These are phyloP conservation scores for Cladosporium velox DNA, from an alignment of 2,329 filamentous ascomycete genomes.

Conservation along the genomic window DNA sequence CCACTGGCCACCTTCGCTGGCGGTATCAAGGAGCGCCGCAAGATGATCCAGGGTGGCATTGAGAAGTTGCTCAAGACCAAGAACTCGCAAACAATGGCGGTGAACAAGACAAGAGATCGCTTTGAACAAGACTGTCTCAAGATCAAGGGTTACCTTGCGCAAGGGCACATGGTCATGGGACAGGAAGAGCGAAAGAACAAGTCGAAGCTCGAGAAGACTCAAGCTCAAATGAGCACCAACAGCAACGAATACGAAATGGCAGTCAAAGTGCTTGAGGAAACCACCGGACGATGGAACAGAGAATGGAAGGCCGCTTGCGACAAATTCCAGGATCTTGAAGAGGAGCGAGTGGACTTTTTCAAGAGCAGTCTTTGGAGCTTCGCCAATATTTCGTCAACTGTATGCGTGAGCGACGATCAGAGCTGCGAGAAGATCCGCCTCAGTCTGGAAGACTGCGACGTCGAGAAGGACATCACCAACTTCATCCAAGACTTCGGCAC, in stretches of 20 bases:
- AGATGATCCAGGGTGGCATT: constrained; percentile 91
- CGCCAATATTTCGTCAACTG: constrained; percentile 94
- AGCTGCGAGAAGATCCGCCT: constrained; percentile 96
- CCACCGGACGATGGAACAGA: constrained; percentile 91
- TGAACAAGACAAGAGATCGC: constrained; percentile 93
- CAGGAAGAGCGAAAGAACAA: constrained; percentile 99
- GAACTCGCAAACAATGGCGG: constrained; percentile 81
- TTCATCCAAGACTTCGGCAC: constrained; percentile 92
- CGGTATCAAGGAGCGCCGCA: constrained; percentile 92
- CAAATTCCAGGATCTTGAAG: constrained; percentile 98
- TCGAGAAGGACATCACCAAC: constrained; percentile 85
- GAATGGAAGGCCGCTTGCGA: constrained; percentile 98
- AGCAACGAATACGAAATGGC: constrained; percentile 93
- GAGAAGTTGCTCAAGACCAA: constrained; percentile 94
- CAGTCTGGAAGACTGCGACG: constrained; percentile 91
- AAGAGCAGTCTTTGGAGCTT: constrained; percentile 98
- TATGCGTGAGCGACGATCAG: constrained; percentile 92
- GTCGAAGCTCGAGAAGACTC: constrained; percentile 96
- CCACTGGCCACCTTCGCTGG: constrained; percentile 88
- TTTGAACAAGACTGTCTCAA: constrained; percentile 98
- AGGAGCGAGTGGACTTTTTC: constrained; percentile 93
- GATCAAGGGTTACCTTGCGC: constrained; percentile 96
- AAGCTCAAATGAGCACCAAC: constrained; percentile 87
- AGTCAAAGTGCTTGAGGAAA: constrained; percentile 91
- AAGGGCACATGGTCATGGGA: constrained; percentile 99